A percentile compares a stretch with the other conserved stretches of the same genome.
Conservation (phyloP, 768 basidiomycete species). For the Naganishia onofrii region DNA sequence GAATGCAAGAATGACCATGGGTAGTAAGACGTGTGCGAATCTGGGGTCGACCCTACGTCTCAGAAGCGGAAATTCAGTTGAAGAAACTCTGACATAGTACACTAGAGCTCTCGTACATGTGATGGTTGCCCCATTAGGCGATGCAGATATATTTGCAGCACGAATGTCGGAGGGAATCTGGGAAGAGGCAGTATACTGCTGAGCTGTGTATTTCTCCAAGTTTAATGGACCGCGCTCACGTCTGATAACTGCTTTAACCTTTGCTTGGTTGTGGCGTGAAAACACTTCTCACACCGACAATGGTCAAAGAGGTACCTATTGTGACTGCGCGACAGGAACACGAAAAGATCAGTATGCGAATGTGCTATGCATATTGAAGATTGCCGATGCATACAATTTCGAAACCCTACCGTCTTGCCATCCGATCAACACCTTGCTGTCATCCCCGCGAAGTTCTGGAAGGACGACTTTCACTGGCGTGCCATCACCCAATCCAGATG, state of each 20-base stretch:
- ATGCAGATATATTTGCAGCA: slow-evolving; percentile 62
- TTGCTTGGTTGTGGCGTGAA: slow-evolving; percentile 84
- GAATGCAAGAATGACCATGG: slow-evolving; percentile 79
- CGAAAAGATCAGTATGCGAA: neutral
- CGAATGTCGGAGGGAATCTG: slow-evolving; percentile 75
- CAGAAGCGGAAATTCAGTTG: slow-evolving; percentile 2
- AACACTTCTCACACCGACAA: slow-evolving; percentile 81
- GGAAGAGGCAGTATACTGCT: neutral
- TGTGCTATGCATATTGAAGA: neutral
- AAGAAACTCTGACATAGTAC: neutral
- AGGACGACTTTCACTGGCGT: neutral
- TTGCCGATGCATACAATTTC: slow-evolving; percentile 13
- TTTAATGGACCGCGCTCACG: slow-evolving; percentile 53
- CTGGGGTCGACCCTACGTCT: slow-evolving; percentile 59
- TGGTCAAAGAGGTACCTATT: slow-evolving; percentile 90
- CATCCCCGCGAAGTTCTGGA: neutral
- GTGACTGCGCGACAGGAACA: slow-evolving; percentile 54
- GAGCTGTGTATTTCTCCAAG: neutral
- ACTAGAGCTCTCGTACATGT: slow-evolving; percentile 60
- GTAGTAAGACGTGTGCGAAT: slow-evolving; percentile 73
- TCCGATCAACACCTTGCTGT: slow-evolving; percentile 23
- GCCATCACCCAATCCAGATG: neutral
- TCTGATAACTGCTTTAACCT: slow-evolving; percentile 81
- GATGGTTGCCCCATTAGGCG: slow-evolving; percentile 66
- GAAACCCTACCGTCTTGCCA: slow-evolving; percentile 28